These are phyloP conservation scores for Epicoccum nigrum DNA, from an alignment of 2,329 filamentous ascomycete species.

Conservation along the genomic window DNA sequence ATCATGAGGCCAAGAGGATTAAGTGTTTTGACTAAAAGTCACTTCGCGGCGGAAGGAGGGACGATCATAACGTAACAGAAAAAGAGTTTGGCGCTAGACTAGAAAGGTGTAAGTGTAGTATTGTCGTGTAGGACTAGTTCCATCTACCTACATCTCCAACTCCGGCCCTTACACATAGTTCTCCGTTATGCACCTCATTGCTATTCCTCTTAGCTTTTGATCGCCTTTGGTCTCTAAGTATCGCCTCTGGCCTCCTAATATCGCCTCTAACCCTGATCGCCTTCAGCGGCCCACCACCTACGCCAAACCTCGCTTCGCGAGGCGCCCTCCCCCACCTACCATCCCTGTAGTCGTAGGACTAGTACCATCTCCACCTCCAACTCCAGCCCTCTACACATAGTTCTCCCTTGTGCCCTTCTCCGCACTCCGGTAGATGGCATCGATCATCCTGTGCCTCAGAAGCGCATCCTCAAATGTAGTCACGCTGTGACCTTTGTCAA, in stretches of 20 bases:
- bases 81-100: conserved; percentile 7
- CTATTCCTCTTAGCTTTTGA: too few species aligned
- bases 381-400: conserved; percentile 28
- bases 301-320: too few species aligned
- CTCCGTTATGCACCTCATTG: too few species aligned
- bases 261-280: too few species aligned
- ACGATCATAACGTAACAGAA: conserved; percentile 28
- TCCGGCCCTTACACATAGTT: too few species aligned
- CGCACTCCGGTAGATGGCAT: conserved; percentile 44
- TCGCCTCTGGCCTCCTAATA: too few species aligned
- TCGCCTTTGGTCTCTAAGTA: too few species aligned
- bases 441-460: conserved; percentile 45
- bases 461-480: conserved; percentile 45
- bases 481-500: conserved; percentile 31
- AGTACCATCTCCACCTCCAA: neutral
- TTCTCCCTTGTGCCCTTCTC: conserved; percentile 37
- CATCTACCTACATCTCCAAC: conserved; percentile 1
- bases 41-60: neutral
- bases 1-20: conserved; percentile 15
- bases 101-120: neutral
- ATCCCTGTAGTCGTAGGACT: too few species aligned
- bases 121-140: neutral
- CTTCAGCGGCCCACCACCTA: too few species aligned
- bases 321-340: too few species aligned
- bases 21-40: conserved; percentile 18